Evolutionary conservation across 257 asterid genomes (phyloP).

Genomic region (Capsicum chinense): DNA sequence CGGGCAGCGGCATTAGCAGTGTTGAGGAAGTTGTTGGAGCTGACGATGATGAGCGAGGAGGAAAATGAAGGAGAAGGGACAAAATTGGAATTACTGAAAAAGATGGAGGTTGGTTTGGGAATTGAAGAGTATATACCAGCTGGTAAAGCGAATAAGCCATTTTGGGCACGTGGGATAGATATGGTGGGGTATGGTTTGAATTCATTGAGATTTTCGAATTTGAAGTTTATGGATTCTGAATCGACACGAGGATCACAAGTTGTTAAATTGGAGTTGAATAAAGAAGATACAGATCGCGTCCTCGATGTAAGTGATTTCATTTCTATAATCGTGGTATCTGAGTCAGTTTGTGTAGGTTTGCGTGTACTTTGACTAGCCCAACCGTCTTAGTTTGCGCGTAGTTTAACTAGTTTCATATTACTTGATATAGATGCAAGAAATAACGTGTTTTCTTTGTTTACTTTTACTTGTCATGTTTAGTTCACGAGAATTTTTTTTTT

Average conservation of each 20-base stretch:
- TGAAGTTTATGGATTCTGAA: slow-evolving; percentile 54
- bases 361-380: neutral
- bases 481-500: no score
- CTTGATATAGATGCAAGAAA: no score
- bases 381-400: no score
- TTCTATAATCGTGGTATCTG: no score
- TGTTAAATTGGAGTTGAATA: slow-evolving; percentile 59
- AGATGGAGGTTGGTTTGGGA: slow-evolving; percentile 50
- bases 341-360: no score
- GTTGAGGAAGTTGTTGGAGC: slow-evolving; percentile 55
- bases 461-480: no score
- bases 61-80: slow-evolving; percentile 32
- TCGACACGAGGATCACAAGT: slow-evolving; percentile 64
- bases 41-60: slow-evolving; percentile 38
- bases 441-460: no score
- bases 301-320: slow-evolving; percentile 56
- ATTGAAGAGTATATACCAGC: slow-evolving; percentile 74
- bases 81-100: slow-evolving; percentile 37
- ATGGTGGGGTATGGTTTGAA: slow-evolving; percentile 83
- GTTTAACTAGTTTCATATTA: no score
- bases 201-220: slow-evolving; percentile 64
- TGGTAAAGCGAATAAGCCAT: slow-evolving; percentile 67
- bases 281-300: slow-evolving; percentile 55
- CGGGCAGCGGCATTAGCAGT: slow-evolving; percentile 66
- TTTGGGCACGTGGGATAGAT: slow-evolving; percentile 93